Base-by-base conservation (phyloP, 257 asterid genomes). In the Solanum rostratum region DNA sequence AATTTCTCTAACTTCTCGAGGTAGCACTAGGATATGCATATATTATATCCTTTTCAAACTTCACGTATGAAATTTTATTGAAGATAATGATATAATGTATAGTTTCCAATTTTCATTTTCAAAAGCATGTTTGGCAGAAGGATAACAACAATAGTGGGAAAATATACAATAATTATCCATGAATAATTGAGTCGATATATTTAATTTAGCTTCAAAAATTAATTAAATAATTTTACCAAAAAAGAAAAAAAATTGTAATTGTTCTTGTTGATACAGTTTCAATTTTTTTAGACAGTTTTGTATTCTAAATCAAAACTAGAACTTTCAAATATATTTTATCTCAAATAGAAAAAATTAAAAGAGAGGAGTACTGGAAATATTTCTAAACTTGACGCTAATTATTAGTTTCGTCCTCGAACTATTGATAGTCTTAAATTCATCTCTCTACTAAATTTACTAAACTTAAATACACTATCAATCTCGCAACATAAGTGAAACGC, bases 11-110 rank as follows among this genome's bases (percentile, higher is more conserved):
- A 27, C 3, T 2, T n/a, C 16, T n/a, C 2, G 2, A 22, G 11
- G 10, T 0, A 22, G 0, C 0, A 1, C 8, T 60, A 22, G 22
- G 6, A 6, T n/a, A 10, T n/a, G 30, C 3, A 7, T 59, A 59
- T 1, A 22, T 1, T 59, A 12, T 27, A 24, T 2, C 3, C 71
- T 63, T 10, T 3, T 63, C 2, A 27, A 0, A 63, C 7, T 3
- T 0, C 10, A 14, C 2, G 0, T 63, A 14, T 27, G 0, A 6
- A 27, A 14, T 24, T 24, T 62, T 13, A 62, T 5, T 63, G 3
- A 66, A 65, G 45, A 68, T 18, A 18, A 37, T 33, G 43, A 27
- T 29, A 63, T 63, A 14, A 18, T 63, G 18, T 18, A 8, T 37
- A 57, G 15, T 57, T 57, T 57, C 22, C 65, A 57, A 24, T 16